Evolutionary conservation across 179 eudicot species (phyloP).

Genomic region (Pouteria campechiana): DNA sequence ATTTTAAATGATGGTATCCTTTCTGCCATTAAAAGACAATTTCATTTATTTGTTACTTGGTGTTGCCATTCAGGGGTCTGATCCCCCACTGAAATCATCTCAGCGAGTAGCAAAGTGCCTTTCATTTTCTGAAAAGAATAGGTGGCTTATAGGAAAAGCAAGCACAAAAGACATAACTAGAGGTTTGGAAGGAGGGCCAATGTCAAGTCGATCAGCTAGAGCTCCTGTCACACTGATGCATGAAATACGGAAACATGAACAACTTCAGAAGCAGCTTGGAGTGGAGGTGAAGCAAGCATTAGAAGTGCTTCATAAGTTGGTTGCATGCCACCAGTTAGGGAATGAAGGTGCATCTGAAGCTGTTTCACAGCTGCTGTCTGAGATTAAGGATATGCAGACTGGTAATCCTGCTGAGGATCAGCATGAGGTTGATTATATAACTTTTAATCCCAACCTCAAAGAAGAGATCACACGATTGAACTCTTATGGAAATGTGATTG

Average conservation of each 20-base stretch:
- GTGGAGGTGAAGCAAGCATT: conserved; percentile 91
- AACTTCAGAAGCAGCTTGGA: conserved; percentile 83
- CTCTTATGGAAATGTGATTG: conserved; percentile 50
- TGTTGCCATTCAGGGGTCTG: conserved; percentile 36
- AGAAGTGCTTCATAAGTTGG: conserved; percentile 82
- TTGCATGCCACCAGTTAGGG: conserved; percentile 63
- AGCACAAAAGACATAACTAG: conserved; percentile 24
- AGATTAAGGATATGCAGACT: conserved; percentile 63
- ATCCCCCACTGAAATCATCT: conserved; percentile 34
- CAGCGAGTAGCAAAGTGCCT: conserved; percentile 65
- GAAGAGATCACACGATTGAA: conserved; percentile 74
- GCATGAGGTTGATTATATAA: conserved; percentile 34
- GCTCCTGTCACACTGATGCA: conserved; percentile 62
- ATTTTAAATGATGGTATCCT: neutral
- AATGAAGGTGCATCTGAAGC: conserved; percentile 69
- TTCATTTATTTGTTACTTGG: neutral
- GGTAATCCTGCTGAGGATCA: conserved; percentile 36
- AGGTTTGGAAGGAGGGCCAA: conserved; percentile 35
- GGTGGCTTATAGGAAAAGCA: conserved; percentile 11
- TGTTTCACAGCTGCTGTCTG: conserved; percentile 66
- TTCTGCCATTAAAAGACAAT: neutral
- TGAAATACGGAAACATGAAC: conserved; percentile 85
- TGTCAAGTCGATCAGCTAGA: conserved; percentile 49
- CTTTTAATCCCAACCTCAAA: conserved; percentile 57
- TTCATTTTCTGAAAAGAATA: conserved; percentile 29